These are phyloP conservation scores for Cercospora sp. DNA, from an alignment of 2,329 filamentous ascomycete species.

Conservation along the genomic window DNA sequence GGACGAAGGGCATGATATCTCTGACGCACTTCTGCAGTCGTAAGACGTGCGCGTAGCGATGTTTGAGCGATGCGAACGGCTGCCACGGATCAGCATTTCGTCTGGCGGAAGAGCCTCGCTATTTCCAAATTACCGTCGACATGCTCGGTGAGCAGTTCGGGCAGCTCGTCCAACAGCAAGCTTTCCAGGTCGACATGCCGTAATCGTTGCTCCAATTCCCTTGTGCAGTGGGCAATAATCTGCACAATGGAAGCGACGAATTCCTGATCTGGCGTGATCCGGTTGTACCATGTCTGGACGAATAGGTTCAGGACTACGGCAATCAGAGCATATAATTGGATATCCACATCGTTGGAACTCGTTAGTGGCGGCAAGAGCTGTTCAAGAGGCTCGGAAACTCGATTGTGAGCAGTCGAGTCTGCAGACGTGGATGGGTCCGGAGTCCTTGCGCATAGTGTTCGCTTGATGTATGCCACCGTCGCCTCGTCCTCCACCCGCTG, in stretches of 20 bases:
- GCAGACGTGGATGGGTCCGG: constrained; percentile 19
- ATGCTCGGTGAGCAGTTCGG: constrained; percentile 77
- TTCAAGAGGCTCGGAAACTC: constrained; percentile 64
- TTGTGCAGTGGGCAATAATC: constrained; percentile 88
- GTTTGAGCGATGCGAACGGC: constrained; percentile 28
- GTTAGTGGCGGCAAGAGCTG: constrained; percentile 87
- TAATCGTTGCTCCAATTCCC: constrained; percentile 81
- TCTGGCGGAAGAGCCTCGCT: background rate
- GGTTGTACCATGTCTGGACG: constrained; percentile 88
- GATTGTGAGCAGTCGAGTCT: constrained; percentile 11
- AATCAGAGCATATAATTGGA: constrained; percentile 89
- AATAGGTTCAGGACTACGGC: constrained; percentile 88
- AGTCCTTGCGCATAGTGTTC: constrained; percentile 23
- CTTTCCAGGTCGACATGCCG: constrained; percentile 80
- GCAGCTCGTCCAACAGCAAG: constrained; percentile 83
- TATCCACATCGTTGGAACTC: constrained; percentile 88
- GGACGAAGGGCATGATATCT: constrained; percentile 79
- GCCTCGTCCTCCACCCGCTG: constrained; percentile 62
- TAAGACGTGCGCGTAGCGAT: constrained; percentile 9
- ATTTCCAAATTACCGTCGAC: constrained; percentile 63
- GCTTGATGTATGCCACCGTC: constrained; percentile 68
- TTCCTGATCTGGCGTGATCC: constrained; percentile 84
- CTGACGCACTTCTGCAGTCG: constrained; percentile 18
- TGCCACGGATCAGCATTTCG: constrained; percentile 31
- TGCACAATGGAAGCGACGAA: constrained; percentile 87